A percentile compares a stretch with the other conserved stretches of the same genome.
phyloP scores from a whole-genome alignment of 139 green algal species.

The Tetratostichococcus sp. region DNA sequence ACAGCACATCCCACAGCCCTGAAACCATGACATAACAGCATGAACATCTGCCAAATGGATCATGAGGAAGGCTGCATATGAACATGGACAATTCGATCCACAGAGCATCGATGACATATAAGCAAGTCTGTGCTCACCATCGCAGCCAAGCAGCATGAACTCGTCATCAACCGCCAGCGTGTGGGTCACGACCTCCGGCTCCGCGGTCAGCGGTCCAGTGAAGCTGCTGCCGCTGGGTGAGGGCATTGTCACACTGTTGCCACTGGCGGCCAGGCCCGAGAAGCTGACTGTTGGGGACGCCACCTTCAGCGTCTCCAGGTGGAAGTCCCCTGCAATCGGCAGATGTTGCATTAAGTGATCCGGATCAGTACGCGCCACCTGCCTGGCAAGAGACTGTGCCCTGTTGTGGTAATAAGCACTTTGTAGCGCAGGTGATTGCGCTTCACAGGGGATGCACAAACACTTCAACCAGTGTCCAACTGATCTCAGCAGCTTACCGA shows the following conservation, averaged over 20 bases:
- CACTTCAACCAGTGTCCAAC: too few relatives aligned
- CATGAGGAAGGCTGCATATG: too few relatives aligned
- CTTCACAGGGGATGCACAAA: too few relatives aligned
- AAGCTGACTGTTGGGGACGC: background rate
- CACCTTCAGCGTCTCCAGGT: background rate
- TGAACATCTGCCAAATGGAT: too few relatives aligned
- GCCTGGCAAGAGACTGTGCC: too few relatives aligned
- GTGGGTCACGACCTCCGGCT: conserved; percentile 21
- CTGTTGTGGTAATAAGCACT: too few relatives aligned
- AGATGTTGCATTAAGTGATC: too few relatives aligned
- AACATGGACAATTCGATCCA: too few relatives aligned
- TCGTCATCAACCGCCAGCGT: conserved; percentile 27
- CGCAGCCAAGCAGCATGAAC: conserved; percentile 35
- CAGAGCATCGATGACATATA: too few relatives aligned
- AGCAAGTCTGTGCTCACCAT: conserved; percentile 1
- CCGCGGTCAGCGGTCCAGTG: conserved; percentile 4
- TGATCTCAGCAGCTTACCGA: conserved; percentile 22
- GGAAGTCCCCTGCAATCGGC: conserved; percentile 10
- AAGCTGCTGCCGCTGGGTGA: conserved; percentile 2
- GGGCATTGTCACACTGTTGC: background rate
- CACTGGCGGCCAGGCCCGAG: conserved; percentile 10
- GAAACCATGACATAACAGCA: background rate
- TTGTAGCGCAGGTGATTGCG: too few relatives aligned
- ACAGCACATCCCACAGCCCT: conserved; percentile 58
- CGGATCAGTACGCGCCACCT: too few relatives aligned